These are phyloP conservation scores for Yarrowia osloensis DNA, from an alignment of 805 yeast species.

Conservation along the genomic window DNA sequence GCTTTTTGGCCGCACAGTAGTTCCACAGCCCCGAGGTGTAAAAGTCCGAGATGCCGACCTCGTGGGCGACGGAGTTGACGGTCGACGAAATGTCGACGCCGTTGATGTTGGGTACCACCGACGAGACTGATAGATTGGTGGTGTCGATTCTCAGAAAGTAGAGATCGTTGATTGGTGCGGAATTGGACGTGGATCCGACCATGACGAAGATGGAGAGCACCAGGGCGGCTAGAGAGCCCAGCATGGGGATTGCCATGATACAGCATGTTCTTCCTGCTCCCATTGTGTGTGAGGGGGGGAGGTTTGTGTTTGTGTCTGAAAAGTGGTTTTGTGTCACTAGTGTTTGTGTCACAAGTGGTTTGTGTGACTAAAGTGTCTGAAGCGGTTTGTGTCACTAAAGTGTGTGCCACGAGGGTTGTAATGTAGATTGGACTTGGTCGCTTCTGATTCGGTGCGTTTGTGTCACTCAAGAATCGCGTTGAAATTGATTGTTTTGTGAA, in stretches of 20 bases:
- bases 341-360: background rate
- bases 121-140: slow-evolving; percentile 40
- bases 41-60: slow-evolving; percentile 49
- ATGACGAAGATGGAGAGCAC: slow-evolving; percentile 53
- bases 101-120: slow-evolving; percentile 34
- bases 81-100: slow-evolving; percentile 31
- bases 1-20: slow-evolving; percentile 53
- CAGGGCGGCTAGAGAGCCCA: slow-evolving; percentile 47
- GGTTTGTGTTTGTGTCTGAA: background rate
- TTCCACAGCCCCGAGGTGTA: slow-evolving; percentile 65
- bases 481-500: background rate
- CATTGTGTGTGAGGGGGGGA: slow-evolving; percentile 29
- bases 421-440: too few species aligned
- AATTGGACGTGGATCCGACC: slow-evolving; percentile 53
- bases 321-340: too few species aligned
- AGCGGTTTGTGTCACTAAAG: too few species aligned
- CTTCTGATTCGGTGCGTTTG: too few species aligned
- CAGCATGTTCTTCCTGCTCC: slow-evolving; percentile 40
- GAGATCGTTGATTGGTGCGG: slow-evolving; percentile 48
- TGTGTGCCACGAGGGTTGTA: too few species aligned
- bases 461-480: too few species aligned
- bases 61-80: slow-evolving; percentile 34
- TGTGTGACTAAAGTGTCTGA: too few species aligned
- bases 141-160: slow-evolving; percentile 54
- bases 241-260: slow-evolving; percentile 42